A percentile compares a stretch with the other conserved stretches of the same genome.
phyloP scores from a whole-genome alignment of 495 filamentous ascomycete species.

The Neurospora sp. region DNA sequence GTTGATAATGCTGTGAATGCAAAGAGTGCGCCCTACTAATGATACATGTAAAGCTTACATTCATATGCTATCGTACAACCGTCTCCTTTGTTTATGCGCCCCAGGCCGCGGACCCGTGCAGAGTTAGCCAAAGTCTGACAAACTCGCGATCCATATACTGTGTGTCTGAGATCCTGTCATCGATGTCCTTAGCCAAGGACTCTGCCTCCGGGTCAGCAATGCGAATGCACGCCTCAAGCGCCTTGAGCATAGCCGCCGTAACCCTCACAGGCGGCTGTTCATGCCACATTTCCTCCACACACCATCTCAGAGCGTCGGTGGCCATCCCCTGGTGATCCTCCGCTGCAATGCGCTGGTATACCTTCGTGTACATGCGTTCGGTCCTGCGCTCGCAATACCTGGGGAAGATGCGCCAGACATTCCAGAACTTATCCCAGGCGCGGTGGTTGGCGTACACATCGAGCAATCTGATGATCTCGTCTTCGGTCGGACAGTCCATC shows the following conservation, averaged over 20 bases:
- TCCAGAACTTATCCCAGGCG: conserved; percentile 51
- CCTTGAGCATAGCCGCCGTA: conserved; percentile 24
- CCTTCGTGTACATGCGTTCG: conserved; percentile 42
- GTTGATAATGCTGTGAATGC: conserved; percentile 1
- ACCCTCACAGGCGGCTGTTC: conserved; percentile 47
- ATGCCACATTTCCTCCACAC: conserved; percentile 45
- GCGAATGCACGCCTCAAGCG: conserved; percentile 40
- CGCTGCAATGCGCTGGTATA: conserved; percentile 44
- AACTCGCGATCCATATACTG: conserved; percentile 2
- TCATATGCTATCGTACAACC: neutral
- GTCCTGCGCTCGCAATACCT: conserved; percentile 40
- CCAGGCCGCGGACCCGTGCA: neutral
- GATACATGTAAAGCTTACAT: neutral
- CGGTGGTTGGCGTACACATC: conserved; percentile 25
- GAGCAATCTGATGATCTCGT: conserved; percentile 40
- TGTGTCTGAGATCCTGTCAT: neutral
- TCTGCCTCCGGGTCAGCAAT: conserved; percentile 41
- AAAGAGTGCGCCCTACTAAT: neutral
- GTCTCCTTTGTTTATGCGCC: neutral
- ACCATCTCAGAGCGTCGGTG: conserved; percentile 38
- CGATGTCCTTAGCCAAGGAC: neutral
- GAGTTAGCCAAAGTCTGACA: neutral
- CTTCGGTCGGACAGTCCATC: conserved; percentile 37
- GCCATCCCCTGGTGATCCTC: conserved; percentile 35
- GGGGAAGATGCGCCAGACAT: conserved; percentile 48